Conservation (phyloP, 306 rosid species). For the Psophocarpus tetragonolobus region DNA sequence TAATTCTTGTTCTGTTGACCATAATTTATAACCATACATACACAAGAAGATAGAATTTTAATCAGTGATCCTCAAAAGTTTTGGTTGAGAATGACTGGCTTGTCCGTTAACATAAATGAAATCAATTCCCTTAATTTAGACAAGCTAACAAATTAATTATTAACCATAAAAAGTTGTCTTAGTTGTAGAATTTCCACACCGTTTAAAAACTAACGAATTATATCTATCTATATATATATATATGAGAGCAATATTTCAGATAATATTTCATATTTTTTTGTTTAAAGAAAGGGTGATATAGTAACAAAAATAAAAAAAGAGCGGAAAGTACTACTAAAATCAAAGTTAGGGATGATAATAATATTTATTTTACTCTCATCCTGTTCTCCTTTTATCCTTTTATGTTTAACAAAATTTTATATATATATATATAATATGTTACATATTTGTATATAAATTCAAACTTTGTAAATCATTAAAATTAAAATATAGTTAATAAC, state of each 20-base stretch:
- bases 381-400: no score
- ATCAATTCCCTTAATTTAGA: not conserved
- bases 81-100: slow-evolving; percentile 8
- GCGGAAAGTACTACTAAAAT: not conserved
- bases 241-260: not conserved
- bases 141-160: not conserved
- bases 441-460: no score
- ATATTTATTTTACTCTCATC: no score
- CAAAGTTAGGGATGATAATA: no score
- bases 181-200: not conserved
- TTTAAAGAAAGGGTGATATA: not conserved
- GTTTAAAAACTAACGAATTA: not conserved
- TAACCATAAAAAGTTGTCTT: not conserved
- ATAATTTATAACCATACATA: slow-evolving; percentile 26
- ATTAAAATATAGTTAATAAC: no score
- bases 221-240: no score
- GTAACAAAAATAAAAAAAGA: not conserved
- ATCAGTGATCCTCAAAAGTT: slow-evolving; percentile 2
- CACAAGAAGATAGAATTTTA: slow-evolving; percentile 30
- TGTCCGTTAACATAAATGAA: slow-evolving; percentile 8
- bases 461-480: no score
- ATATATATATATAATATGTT: no score
- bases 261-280: not conserved
- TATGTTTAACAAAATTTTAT: no score
- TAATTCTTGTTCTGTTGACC: slow-evolving; percentile 16